Conservation (phyloP, 768 basidiomycete genomes). For the Russula ochroleuca region DNA sequence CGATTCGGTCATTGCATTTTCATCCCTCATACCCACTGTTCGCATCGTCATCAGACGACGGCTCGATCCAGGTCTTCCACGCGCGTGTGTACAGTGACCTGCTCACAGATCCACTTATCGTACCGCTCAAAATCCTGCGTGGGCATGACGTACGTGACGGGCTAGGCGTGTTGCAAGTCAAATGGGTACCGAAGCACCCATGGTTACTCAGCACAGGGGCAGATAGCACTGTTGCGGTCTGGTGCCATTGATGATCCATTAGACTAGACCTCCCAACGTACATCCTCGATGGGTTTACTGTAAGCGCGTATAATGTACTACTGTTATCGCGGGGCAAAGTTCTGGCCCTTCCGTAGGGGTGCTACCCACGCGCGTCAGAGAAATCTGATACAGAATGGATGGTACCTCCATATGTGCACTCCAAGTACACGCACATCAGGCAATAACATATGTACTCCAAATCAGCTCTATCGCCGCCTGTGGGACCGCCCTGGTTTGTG, state of each 20-base stretch:
- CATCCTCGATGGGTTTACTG: neutral
- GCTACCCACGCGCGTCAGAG: conserved; percentile 39
- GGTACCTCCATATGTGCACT: conserved; percentile 16
- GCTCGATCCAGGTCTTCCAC: conserved; percentile 96
- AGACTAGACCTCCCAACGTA: neutral
- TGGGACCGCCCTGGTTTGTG: conserved; percentile 68
- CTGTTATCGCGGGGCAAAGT: conserved; percentile 1
- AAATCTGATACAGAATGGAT: conserved; percentile 18
- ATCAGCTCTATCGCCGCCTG: conserved; percentile 52
- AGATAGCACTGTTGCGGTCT: conserved; percentile 82
- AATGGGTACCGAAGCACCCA: conserved; percentile 85
- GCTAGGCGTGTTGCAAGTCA: conserved; percentile 85
- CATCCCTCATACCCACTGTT: conserved; percentile 94
- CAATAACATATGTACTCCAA: neutral
- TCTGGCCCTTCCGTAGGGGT: neutral
- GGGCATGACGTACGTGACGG: conserved; percentile 86
- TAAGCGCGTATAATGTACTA: conserved; percentile 8
- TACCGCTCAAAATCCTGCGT: conserved; percentile 91
- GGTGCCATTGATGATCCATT: conserved; percentile 60
- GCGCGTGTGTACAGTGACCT: conserved; percentile 90
- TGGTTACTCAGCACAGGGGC: conserved; percentile 93
- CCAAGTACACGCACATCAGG: neutral
- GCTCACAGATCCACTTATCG: conserved; percentile 95
- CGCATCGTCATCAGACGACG: conserved; percentile 95
- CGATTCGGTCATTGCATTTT: conserved; percentile 90